Conservation (phyloP, 768 basidiomycete species). For the Amanita polypyramis region DNA sequence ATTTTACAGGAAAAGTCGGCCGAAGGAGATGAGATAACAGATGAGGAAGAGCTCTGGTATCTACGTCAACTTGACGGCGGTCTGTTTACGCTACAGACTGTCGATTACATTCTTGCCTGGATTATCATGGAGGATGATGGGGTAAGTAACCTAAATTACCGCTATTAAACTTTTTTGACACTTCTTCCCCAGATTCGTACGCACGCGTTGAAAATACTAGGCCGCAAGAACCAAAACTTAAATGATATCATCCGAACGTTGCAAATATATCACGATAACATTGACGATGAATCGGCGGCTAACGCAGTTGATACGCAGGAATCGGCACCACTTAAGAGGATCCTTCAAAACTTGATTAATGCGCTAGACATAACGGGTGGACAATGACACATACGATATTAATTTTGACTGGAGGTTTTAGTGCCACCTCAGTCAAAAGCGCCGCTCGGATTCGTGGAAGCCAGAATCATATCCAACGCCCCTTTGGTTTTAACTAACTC, state of each 20-base stretch:
- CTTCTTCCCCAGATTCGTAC: constrained; percentile 50
- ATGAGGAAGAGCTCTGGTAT: constrained; percentile 70
- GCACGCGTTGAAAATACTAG: constrained; percentile 70
- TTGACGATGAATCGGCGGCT: constrained; percentile 40
- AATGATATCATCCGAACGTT: constrained; percentile 65
- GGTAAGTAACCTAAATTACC: constrained; percentile 34
- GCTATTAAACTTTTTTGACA: not conserved
- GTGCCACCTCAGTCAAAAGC: constrained; percentile 7
- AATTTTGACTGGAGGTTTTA: not conserved
- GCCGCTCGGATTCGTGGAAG: constrained; percentile 29
- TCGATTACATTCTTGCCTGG: constrained; percentile 95
- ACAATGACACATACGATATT: constrained; percentile 6
- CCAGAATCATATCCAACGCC: constrained; percentile 84
- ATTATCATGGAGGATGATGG: constrained; percentile 97
- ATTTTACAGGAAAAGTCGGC: constrained; percentile 36
- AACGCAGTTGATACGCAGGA: constrained; percentile 21
- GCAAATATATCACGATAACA: constrained; percentile 60
- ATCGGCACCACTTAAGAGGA: constrained; percentile 50
- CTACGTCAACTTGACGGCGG: constrained; percentile 82
- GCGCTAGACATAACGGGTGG: constrained; percentile 25
- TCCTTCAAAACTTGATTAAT: constrained; percentile 55
- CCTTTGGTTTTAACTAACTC: constrained; percentile 78
- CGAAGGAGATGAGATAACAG: constrained; percentile 44
- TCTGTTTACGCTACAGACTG: constrained; percentile 78
- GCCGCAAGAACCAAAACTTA: constrained; percentile 60